phyloP scores from a whole-genome alignment of 2,329 filamentous ascomycete species.

The Neonectria sp. region DNA sequence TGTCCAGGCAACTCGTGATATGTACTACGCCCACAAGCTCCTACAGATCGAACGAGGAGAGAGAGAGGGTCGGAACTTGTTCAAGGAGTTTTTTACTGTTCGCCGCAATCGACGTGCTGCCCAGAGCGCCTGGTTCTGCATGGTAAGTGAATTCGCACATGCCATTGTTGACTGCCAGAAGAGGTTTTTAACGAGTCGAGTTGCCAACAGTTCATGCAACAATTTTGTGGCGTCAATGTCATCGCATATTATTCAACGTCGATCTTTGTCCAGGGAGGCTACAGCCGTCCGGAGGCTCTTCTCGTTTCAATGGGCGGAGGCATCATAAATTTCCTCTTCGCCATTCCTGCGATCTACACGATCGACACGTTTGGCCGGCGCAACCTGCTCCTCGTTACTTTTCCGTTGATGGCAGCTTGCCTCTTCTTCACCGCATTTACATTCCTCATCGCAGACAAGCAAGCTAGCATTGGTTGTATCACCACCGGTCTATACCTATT shows the following conservation, averaged over 20 bases:
- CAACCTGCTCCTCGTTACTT: conserved; percentile 72
- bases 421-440: conserved; percentile 55
- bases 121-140: conserved; percentile 52
- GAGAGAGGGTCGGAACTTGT: conserved; percentile 61
- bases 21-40: conserved; percentile 71
- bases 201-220: background rate
- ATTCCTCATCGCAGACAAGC: background rate
- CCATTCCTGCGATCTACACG: conserved; percentile 74
- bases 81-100: conserved; percentile 71
- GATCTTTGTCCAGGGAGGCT: conserved; percentile 61
- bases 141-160: background rate
- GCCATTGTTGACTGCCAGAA: background rate
- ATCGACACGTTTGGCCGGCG: conserved; percentile 77
- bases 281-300: conserved; percentile 56
- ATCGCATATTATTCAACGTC: conserved; percentile 65
- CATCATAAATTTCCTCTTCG: conserved; percentile 74
- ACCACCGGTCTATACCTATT: conserved; percentile 76
- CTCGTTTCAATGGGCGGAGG: conserved; percentile 62
- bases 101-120: conserved; percentile 71
- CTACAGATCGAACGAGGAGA: conserved; percentile 53
- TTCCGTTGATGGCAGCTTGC: conserved; percentile 74
- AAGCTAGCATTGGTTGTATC: conserved; percentile 65
- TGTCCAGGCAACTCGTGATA: conserved; percentile 73
- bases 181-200: background rate
- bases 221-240: conserved; percentile 56